These are phyloP conservation scores for Fusarium fujikuroi DNA, from an alignment of 2,329 filamentous ascomycete species.

Conservation along the genomic window DNA sequence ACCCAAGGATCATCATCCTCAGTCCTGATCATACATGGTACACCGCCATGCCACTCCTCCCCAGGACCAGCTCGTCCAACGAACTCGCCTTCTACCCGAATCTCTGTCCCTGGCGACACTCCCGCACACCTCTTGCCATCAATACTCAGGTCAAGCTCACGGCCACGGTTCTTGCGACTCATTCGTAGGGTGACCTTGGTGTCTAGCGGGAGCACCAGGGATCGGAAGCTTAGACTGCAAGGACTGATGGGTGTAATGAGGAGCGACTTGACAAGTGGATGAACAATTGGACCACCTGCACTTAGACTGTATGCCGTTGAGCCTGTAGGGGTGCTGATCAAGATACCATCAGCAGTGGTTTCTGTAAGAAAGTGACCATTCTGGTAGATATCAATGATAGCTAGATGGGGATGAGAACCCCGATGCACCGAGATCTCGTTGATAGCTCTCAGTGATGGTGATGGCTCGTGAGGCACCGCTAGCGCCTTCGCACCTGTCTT, in stretches of 20 bases:
- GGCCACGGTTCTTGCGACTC: slow-evolving; percentile 80
- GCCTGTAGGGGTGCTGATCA: slow-evolving; percentile 92
- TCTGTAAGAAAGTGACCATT: slow-evolving; percentile 91
- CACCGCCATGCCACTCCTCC: slow-evolving; percentile 76
- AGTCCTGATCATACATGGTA: slow-evolving; percentile 86
- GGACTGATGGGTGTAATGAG: slow-evolving; percentile 95
- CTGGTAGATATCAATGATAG: slow-evolving; percentile 90
- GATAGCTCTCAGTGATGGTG: slow-evolving; percentile 74
- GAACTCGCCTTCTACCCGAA: slow-evolving; percentile 87
- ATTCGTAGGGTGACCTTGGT: slow-evolving; percentile 85
- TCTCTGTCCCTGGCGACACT: slow-evolving; percentile 81
- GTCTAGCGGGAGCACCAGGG: slow-evolving; percentile 87
- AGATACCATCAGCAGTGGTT: slow-evolving; percentile 93
- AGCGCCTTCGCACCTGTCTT: slow-evolving; percentile 52
- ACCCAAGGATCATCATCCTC: slow-evolving; percentile 94
- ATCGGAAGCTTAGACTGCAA: slow-evolving; percentile 89
- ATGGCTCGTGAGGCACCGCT: slow-evolving; percentile 49
- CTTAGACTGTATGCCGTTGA: slow-evolving; percentile 97
- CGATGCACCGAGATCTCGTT: slow-evolving; percentile 97
- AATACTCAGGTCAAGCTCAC: slow-evolving; percentile 82
- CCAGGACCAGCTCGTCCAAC: slow-evolving; percentile 62
- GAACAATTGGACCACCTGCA: slow-evolving; percentile 91
- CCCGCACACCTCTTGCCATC: slow-evolving; percentile 77
- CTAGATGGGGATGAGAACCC: slow-evolving; percentile 88
- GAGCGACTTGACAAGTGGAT: slow-evolving; percentile 88